Evolutionary conservation across 2,329 filamentous ascomycete genomes (phyloP), one percentile per base, ranked within the genome.

Genomic region (Leptographium radiaticola): DNA sequence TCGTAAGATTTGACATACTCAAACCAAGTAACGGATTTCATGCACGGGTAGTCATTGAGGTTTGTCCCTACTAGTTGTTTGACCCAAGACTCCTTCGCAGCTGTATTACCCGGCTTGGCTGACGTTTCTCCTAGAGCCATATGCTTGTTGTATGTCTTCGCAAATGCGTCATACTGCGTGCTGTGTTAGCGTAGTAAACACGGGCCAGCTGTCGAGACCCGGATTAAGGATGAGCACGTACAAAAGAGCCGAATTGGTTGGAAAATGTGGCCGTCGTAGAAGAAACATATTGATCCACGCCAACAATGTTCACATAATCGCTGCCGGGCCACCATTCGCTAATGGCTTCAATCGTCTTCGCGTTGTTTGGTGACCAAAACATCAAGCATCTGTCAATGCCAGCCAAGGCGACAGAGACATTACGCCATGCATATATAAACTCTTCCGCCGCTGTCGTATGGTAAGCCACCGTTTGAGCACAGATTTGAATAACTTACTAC

Each of bases 351-450:
- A 43, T 30, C 18, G 25, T 39, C 30, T 51, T 51, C 8, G 36
- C 49, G 30, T 51, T 51, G 25, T 51, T 51, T n/a, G 48, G 48
- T 6, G 48, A 50, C 48, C 48, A 50, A 18, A 50, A 50, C 38
- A 50, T 33, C 18, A 50, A 13, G 16, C 48, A 50, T 20, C 34
- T n/a, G 13, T 50, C 48, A 42, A 50, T 50, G 20, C n/a, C 20
- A 11, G 11, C 11, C 12, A 50, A 13, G 20, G 48, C 48, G 9
- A 42, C 11, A 13, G 48, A 50, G 20, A 50, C 36, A 6, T 42
- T 50, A 12, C 36, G 15, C 48, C 48, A 50, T 25, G 48, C 48
- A 25, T 38, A 31, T 15, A 50, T 40, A 15, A 50, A 50, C 11
- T 50, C 48, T 5, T 40, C 48, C 2, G 48, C 18, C 10, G 48